These are phyloP conservation scores for Ophiorrhiza pumila DNA, from an alignment of 257 asterid genomes.

Conservation along the genomic window DNA sequence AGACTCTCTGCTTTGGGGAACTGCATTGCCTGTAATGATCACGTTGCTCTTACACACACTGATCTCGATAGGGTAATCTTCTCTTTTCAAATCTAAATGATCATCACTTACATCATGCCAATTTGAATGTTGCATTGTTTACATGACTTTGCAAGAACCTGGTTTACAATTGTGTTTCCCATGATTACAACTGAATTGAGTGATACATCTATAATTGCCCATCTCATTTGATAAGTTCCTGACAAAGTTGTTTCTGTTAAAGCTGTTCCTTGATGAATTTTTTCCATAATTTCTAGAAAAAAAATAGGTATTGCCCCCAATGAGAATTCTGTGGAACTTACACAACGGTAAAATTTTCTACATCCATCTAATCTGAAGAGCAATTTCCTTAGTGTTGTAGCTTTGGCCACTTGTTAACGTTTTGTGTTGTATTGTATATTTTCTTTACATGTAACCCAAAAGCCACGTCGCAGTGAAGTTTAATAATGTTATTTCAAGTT, in stretches of 20 bases:
- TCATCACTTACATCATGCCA: neutral
- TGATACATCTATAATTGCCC: neutral
- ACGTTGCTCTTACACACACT: slow-evolving; percentile 89
- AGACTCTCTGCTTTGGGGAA: slow-evolving; percentile 86
- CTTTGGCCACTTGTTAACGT: neutral
- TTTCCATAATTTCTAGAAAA: neutral
- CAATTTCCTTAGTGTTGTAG: neutral
- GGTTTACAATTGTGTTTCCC: neutral
- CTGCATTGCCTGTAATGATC: slow-evolving; percentile 90
- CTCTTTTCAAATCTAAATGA: slow-evolving; percentile 1
- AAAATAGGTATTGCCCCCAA: neutral
- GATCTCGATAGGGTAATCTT: slow-evolving; percentile 71
- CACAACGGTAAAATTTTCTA: no score
- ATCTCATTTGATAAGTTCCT: neutral
- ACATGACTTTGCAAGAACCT: neutral
- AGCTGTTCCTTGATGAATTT: neutral
- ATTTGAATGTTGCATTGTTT: neutral
- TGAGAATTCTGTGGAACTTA: neutral
- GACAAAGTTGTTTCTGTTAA: neutral
- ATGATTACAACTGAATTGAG: neutral
- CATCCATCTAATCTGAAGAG: neutral
- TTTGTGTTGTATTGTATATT: neutral
- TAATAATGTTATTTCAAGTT: neutral
- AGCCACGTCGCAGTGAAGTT: neutral
- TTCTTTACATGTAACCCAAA: neutral